Base-by-base conservation (phyloP, 352 stramenopile species). In the Pythium periplocum region DNA sequence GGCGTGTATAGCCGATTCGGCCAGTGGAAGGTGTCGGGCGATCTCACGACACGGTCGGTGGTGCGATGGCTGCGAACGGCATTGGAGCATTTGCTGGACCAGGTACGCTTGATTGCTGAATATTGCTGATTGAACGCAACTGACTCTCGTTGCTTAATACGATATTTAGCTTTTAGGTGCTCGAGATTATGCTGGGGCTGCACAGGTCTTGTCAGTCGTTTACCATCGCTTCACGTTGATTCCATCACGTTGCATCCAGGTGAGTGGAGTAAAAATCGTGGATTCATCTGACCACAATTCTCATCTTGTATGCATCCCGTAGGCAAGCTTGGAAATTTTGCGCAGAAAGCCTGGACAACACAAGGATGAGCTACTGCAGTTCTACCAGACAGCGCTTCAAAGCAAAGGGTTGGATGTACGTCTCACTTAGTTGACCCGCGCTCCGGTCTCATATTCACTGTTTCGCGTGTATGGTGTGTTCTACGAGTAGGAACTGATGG, bases 311-410 rank as follows among this genome's bases (percentile, higher is more conserved):
- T 40, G 32, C 6, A 12, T 32, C 1, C 33, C 17, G 43, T 10
- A 93, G 81, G 62, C 76, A 6, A 93, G 83, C 51, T 55, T 93
- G 12, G 81, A 91, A 57, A 87, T 93, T 48, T 44, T 93, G 37
- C 80, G 80, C 4, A 65, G 73, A 30, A 68, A 83, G 35, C 70
- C 65, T 6, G 66, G 84, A 10, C 64, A 73, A 38, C 71, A 61
- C 42, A 63, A 61, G n/a, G 70, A 75, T 42, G 67, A 81, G 12
- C 57, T 91, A 4, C 52, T 84, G 30, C 57, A 57, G 17, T 88
- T 89, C 45, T 88, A 88, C 31, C 59, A 83, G 8, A 61, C 63
- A 34, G 65, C 69, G 9, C 48, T 91, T 11, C 46, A 69, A 36
- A 59, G 70, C 35, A 59, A 68, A 10, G 68, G 51, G 17, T 62